Percentiles rank a stretch among this genome's conserved stretches.
These are phyloP conservation scores for Colletotrichum paranaense DNA, from an alignment of 2,329 filamentous ascomycete genomes.

Conservation along the genomic window DNA sequence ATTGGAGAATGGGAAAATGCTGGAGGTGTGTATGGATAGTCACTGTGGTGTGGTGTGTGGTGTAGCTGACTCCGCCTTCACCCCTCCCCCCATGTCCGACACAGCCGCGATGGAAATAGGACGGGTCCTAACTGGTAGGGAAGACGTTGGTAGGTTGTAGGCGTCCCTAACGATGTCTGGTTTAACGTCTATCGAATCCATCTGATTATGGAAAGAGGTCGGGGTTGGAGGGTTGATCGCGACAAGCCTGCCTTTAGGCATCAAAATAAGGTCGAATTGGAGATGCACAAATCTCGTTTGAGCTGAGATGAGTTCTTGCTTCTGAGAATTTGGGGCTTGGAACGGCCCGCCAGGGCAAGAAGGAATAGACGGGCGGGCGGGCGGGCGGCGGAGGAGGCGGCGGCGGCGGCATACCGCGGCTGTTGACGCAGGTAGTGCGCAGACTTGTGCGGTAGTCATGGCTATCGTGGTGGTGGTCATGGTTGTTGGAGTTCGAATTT, in stretches of 20 bases:
- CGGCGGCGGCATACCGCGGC: slow-evolving; percentile 2
- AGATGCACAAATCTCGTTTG: background rate
- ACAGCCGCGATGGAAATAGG: slow-evolving; percentile 35
- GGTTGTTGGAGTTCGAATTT: background rate
- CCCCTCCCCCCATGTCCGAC: slow-evolving; percentile 9
- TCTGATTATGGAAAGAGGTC: background rate
- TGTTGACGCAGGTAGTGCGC: background rate
- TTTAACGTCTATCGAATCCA: slow-evolving; percentile 10
- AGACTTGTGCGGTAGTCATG: background rate
- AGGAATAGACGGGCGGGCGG: background rate
- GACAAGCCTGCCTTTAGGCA: slow-evolving; percentile 26
- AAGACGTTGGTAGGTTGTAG: background rate
- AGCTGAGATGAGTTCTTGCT: slow-evolving; percentile 2
- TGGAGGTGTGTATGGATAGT: no score
- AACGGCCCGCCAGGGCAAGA: slow-evolving; percentile 12
- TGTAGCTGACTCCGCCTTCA: slow-evolving; percentile 8
- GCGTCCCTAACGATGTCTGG: slow-evolving; percentile 11
- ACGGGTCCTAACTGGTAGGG: slow-evolving; percentile 21
- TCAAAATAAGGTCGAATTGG: slow-evolving; percentile 26
- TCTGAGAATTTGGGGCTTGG: slow-evolving; percentile 4
- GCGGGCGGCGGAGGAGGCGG: background rate
- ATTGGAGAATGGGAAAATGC: background rate
- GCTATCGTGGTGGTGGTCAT: background rate
- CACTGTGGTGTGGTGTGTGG: background rate
- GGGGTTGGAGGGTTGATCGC: background rate